Evolutionary conservation across 106 monocot genomes (phyloP).

Genomic region (Platanthera zijinensis): DNA sequence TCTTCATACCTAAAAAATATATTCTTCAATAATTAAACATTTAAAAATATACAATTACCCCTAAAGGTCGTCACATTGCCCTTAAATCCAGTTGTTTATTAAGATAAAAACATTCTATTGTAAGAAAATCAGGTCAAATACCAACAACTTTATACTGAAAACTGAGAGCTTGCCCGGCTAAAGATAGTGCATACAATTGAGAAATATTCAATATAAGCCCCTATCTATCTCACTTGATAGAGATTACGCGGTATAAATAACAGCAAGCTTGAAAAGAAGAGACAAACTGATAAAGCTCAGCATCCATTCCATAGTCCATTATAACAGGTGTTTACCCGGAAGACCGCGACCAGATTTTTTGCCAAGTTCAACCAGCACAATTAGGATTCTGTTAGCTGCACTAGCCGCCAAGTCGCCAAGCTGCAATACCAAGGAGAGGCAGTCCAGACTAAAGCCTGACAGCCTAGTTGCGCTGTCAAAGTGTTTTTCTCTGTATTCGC

Average conservation of each 20-base stretch:
- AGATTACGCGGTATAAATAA: background rate
- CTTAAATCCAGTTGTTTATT: background rate
- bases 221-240: background rate
- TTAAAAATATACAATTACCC: background rate
- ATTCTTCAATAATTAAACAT: conserved; percentile 1
- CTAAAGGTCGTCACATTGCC: background rate
- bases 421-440: no score
- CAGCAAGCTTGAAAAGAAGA: background rate
- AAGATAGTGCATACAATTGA: background rate
- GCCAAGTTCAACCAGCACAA: no score
- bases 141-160: background rate
- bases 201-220: background rate
- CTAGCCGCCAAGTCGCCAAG: no score
- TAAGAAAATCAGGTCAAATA: background rate
- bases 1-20: conserved; percentile 69
- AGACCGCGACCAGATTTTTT: no score
- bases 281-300: background rate
- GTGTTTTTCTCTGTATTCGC: no score
- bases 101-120: background rate
- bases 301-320: background rate
- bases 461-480: no score
- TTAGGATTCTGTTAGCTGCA: no score
- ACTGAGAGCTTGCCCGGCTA: background rate
- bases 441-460: no score
- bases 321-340: background rate